Evolutionary conservation across 495 filamentous ascomycete genomes (phyloP).

Genomic region (Tuber magnatum): DNA sequence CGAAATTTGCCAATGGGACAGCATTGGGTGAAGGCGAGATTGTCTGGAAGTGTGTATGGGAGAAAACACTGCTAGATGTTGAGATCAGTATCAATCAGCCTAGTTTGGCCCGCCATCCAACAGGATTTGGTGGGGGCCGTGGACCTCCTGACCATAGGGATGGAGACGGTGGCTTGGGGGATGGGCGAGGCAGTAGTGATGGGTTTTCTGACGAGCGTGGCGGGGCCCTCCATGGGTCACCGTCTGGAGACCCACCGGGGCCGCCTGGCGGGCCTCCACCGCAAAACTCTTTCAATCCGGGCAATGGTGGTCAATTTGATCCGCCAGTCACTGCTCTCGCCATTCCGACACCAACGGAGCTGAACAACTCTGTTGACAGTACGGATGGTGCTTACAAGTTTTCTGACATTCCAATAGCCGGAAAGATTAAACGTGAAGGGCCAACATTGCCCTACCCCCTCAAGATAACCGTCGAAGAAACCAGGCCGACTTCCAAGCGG

Average conservation of each 20-base stretch:
- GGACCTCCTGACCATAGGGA: neutral
- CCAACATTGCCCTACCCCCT: conserved; percentile 9
- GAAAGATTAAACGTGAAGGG: neutral
- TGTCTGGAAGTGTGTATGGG: conserved; percentile 39
- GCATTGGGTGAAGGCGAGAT: conserved; percentile 24
- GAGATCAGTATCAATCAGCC: conserved; percentile 25
- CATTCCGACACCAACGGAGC: conserved; percentile 9
- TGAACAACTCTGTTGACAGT: too few relatives aligned
- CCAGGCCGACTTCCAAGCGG: conserved; percentile 15
- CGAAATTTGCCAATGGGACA: conserved; percentile 25
- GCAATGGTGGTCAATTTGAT: neutral
- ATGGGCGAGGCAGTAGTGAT: neutral
- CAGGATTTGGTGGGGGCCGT: neutral
- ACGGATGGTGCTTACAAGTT: neutral
- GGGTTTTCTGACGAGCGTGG: neutral
- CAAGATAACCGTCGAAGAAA: conserved; percentile 26
- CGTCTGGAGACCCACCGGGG: neutral
- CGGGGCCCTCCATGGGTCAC: neutral
- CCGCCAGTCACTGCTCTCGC: neutral
- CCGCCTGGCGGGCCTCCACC: neutral
- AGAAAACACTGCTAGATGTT: conserved; percentile 37
- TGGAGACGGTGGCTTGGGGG: neutral
- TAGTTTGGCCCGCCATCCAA: neutral
- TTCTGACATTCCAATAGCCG: neutral
- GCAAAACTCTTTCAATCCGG: neutral